Conservation (phyloP, 495 filamentous ascomycete genomes). For the Aspergillus asperescens region DNA sequence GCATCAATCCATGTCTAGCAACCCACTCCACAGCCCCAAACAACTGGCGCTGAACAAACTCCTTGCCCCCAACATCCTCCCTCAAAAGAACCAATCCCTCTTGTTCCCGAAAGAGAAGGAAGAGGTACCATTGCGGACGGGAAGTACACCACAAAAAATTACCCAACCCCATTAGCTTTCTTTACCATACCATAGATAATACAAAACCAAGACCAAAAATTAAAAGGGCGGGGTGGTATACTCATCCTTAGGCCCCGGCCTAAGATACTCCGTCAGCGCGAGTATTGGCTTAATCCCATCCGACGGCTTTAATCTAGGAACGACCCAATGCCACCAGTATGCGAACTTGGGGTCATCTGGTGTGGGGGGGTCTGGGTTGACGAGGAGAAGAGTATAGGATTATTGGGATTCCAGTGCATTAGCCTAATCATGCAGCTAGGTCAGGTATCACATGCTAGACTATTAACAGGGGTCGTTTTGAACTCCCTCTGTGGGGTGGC, state of each 20-base stretch:
- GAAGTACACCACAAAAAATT: not conserved
- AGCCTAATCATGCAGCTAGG: no score
- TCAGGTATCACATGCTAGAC: no score
- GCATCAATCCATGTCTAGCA: constrained; percentile 6
- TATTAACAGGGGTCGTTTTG: no score
- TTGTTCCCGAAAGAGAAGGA: constrained; percentile 16
- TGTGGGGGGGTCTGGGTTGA: constrained; percentile 16
- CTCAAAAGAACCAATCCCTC: constrained; percentile 2
- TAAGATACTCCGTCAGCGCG: constrained; percentile 16
- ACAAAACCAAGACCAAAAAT: not conserved
- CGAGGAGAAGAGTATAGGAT: constrained; percentile 15
- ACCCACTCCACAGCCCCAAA: constrained; percentile 15
- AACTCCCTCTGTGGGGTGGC: no score
- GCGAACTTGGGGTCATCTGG: constrained; percentile 20
- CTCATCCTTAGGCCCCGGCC: constrained; percentile 21
- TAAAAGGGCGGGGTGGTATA: constrained; percentile 3
- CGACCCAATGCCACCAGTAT: constrained; percentile 20
- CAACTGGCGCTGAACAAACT: constrained; percentile 15
- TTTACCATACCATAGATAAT: not conserved
- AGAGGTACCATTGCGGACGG: constrained; percentile 15
- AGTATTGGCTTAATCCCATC: not conserved
- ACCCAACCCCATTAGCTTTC: not conserved
- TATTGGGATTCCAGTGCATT: not conserved
- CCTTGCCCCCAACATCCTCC: constrained; percentile 19
- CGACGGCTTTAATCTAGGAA: constrained; percentile 1